A percentile compares a stretch with the other conserved stretches of the same genome.
Conservation (phyloP, 805 yeast genomes). For the Saccharomycopsis selenospora region DNA sequence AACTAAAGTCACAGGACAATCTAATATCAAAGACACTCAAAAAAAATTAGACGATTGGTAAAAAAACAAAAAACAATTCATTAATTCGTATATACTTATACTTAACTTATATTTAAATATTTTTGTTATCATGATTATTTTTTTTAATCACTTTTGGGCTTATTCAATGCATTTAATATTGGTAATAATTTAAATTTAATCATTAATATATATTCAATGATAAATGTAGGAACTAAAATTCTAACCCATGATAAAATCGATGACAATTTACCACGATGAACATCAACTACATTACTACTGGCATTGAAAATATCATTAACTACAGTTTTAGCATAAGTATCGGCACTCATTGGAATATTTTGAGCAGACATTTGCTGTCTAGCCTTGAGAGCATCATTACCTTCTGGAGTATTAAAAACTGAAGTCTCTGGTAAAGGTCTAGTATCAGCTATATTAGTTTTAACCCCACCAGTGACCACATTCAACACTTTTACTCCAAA, state of each 20-base stretch:
- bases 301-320: constrained; percentile 41
- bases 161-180: constrained; percentile 28
- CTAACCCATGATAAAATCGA: constrained; percentile 30
- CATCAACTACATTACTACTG: constrained; percentile 34
- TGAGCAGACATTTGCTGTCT: constrained; percentile 55
- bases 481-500: constrained; percentile 66
- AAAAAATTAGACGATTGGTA: not conserved
- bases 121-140: no score
- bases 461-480: constrained; percentile 69
- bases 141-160: constrained; percentile 9
- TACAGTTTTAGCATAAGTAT: constrained; percentile 48
- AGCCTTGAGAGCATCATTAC: constrained; percentile 38
- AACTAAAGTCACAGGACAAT: not conserved
- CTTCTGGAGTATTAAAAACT: constrained; percentile 44
- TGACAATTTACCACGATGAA: constrained; percentile 50
- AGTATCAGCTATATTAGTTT: constrained; percentile 61
- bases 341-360: constrained; percentile 53
- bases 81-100: no score
- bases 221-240: constrained; percentile 36
- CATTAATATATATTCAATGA: constrained; percentile 36
- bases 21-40: not conserved
- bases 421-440: constrained; percentile 53
- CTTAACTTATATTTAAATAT: no score
- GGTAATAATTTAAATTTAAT: constrained; percentile 35
- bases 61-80: no score